Base-by-base conservation (phyloP, 2,329 filamentous ascomycete genomes). In the Fusarium hostae region DNA sequence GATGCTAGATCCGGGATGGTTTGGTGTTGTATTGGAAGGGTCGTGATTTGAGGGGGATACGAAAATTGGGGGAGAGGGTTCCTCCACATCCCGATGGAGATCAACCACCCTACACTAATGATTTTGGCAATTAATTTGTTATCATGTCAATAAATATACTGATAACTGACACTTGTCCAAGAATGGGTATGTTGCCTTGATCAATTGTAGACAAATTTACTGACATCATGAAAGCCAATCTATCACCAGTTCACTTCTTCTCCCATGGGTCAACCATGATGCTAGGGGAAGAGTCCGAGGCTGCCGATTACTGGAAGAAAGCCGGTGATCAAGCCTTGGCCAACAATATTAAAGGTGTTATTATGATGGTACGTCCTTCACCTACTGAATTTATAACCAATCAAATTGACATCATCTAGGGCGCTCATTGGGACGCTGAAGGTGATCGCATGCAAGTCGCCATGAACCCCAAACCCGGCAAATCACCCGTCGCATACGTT, bases 401-500 rank as follows among this genome's bases (percentile, higher is more conserved):
- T n/a, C n/a, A n/a, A n/a, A n/a, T n/a, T n/a, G n/a, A n/a, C n/a
- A n/a, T n/a, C n/a, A n/a, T n/a, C n/a, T n/a, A 67, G 64, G 64
- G 64, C 47, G 90, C 90, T 0, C 90, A 92, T 75, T 92, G 90
- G 90, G 90, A 88, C 54, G 84, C 85, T 4, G 77, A 83, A 12
- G 84, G 85, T 43, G 85, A 89, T 62, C 81, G 83, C 37, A 86
- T 92, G 71, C 84, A 91, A 78, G 85, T 92, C 4, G 81, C 89
- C 6, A 88, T 86, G 57, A 90, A 92, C 68, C 87, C 89, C 0
- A 81, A 81, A 1, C 90, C 90, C 1, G 78, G 67, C 20, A 92
- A 92, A 77, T 87, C 85, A 0, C 90, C 90, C 1, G 89, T 92
- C 10, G 89, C 89, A 58, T 91, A 90, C 76, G 90, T 92, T 9